Conservation (phyloP, 306 rosid genomes). For the Malus orientalis region DNA sequence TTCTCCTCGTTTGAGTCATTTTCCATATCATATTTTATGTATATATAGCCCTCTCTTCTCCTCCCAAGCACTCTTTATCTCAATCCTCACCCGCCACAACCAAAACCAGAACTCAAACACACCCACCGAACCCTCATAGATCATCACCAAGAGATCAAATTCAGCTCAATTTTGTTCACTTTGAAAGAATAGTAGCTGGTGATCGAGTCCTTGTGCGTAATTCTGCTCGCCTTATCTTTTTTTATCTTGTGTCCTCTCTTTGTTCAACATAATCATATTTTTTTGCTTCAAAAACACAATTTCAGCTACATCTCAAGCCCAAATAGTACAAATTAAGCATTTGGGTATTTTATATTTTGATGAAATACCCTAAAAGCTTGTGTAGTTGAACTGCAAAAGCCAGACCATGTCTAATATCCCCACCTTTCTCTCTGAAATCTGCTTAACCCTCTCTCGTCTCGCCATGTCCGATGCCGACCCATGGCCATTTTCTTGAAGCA, state of each 20-base stretch:
- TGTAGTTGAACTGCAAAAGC: neutral
- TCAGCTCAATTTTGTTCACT: neutral
- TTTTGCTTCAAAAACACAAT: neutral
- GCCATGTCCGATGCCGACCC: conserved; percentile 73
- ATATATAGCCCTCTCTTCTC: neutral
- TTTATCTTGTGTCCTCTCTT: neutral
- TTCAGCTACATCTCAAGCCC: neutral
- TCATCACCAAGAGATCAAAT: neutral
- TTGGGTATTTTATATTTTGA: neutral
- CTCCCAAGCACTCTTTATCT: neutral
- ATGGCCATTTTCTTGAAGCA: conserved; percentile 51
- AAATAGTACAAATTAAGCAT: neutral
- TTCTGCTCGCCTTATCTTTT: too few relatives aligned
- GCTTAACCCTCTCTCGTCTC: conserved; percentile 46
- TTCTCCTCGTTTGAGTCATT: neutral
- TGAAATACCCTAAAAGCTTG: neutral
- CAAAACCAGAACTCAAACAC: neutral
- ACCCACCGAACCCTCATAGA: neutral
- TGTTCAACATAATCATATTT: neutral
- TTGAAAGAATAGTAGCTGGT: neutral
- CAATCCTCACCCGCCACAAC: neutral
- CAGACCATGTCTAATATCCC: conserved; percentile 57
- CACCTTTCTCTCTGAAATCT: conserved; percentile 46
- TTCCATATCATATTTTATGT: neutral
- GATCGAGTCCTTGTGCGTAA: neutral